These are phyloP conservation scores for Malania oleifera DNA, from an alignment of 164 flowering plant genomes.

Conservation along the genomic window DNA sequence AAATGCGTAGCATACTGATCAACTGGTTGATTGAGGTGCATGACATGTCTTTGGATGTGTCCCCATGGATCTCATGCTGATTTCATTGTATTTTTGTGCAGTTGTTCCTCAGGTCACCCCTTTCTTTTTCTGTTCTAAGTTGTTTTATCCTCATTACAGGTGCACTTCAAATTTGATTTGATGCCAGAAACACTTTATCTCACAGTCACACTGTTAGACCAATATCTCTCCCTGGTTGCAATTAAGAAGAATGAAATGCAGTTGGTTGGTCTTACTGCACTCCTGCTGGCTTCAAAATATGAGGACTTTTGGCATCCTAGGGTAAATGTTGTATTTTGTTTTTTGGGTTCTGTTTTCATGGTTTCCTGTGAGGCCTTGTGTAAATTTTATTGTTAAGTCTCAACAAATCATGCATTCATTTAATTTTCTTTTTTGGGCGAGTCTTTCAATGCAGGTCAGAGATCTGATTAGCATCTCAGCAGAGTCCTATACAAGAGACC, in stretches of 20 bases:
- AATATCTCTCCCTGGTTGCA: slow-evolving; percentile 53
- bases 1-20: slow-evolving; percentile 73
- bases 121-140: background rate
- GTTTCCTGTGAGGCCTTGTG: slow-evolving; percentile 5
- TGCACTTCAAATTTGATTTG: slow-evolving; percentile 74
- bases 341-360: background rate
- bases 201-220: slow-evolving; percentile 64
- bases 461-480: slow-evolving; percentile 74
- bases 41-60: background rate
- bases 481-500: slow-evolving; percentile 64
- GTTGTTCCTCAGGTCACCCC: background rate
- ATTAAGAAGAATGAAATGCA: slow-evolving; percentile 73
- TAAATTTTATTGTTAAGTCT: background rate
- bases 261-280: slow-evolving; percentile 85
- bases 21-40: slow-evolving; percentile 88
- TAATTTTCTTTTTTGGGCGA: slow-evolving; percentile 1
- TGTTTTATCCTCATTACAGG: slow-evolving; percentile 36
- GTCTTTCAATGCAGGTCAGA: slow-evolving; percentile 60
- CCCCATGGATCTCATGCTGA: background rate
- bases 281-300: slow-evolving; percentile 83
- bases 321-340: too few species aligned
- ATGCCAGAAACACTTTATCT: slow-evolving; percentile 93
- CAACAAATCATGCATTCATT: slow-evolving; percentile 4
- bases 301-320: slow-evolving; percentile 96
- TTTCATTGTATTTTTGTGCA: background rate